Percentiles rank a stretch among this genome's conserved stretches.
Conservation (phyloP, 192 early-diverging fungal species). For the Podila minutissima region DNA sequence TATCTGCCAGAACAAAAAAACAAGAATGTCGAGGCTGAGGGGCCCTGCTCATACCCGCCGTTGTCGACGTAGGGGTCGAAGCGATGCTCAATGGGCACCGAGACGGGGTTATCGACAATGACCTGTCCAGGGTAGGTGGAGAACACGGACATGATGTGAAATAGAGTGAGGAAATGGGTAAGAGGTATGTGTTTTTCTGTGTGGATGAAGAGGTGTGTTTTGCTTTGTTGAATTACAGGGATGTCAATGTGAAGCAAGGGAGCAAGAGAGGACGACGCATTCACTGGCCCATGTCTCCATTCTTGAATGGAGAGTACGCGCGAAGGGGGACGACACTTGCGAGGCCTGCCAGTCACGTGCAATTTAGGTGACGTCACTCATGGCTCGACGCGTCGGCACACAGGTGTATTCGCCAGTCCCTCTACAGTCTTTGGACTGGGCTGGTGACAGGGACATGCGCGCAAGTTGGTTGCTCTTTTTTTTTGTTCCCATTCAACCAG, state of each 20-base stretch:
- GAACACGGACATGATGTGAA: constrained; percentile 11
- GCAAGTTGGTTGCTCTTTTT: too few species aligned
- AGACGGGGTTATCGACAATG: constrained; percentile 50
- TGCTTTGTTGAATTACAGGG: too few species aligned
- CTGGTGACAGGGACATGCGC: too few species aligned
- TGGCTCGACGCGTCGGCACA: too few species aligned
- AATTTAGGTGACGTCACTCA: too few species aligned
- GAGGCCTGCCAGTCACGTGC: too few species aligned
- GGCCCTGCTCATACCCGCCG: constrained; percentile 61
- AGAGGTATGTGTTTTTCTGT: not conserved
- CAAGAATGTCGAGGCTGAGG: not conserved
- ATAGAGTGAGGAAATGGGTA: not conserved
- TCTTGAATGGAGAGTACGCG: not conserved
- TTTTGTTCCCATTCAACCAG: too few species aligned
- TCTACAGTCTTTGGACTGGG: too few species aligned
- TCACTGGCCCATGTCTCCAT: not conserved
- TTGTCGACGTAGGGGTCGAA: constrained; percentile 96
- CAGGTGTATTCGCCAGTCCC: too few species aligned
- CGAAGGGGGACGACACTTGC: too few species aligned
- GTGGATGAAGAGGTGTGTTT: too few species aligned
- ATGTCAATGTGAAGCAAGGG: not conserved
- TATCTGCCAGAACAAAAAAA: not conserved
- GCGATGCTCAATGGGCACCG: constrained; percentile 58
- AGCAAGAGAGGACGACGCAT: not conserved
- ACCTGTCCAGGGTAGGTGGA: constrained; percentile 51